Evolutionary conservation across 352 stramenopile genomes (phyloP), one percentile per base, ranked within the genome.

Genomic region (Peronospora belbahrii): DNA sequence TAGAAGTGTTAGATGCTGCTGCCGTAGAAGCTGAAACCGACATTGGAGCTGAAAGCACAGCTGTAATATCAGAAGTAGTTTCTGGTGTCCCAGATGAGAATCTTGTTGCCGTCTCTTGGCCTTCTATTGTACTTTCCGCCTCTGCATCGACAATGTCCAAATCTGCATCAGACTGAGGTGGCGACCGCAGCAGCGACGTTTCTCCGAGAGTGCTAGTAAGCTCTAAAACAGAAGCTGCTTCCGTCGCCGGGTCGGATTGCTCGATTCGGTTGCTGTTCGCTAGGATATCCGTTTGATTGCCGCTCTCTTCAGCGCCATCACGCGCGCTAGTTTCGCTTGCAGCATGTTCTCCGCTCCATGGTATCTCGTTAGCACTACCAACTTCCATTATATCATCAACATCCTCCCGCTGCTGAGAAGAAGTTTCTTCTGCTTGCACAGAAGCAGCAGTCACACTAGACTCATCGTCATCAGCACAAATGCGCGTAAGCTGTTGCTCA

Each of bases 121-220:
- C 23, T 31, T 59, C 34, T 19, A 68, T 54, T 39, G 60, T 59
- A n/a, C 52, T 54, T 35, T 66, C 43, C 6, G 56, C 49, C 22
- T 76, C 61, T 14, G 47, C 57, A 27, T 83, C 65, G 7, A 65
- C 72, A 35, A 63, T 58, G 32, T 72, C 54, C n/a, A 71, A 59
- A 27, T 90, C 70, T 0, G 49, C 59, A 43, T 83, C 71, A 25
- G 60, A 73, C 42, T 74, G 73, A 23, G 70, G 59, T 18, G 80
- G 83, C 19, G 83, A 92, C 1, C 75, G 70, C 30, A 94, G 65
- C 41, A 94, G 54, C 2, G 80, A 91, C 6, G 74, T 89, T 51
- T 91, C 78, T 9, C 76, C 79, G 32, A 94, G 65, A 15, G 80
- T 88, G 42, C 83, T 94, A 4, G 83, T 74, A 43, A 94, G 62